These are phyloP conservation scores for Starmera quercuum DNA, from an alignment of 805 yeast species.

Conservation along the genomic window DNA sequence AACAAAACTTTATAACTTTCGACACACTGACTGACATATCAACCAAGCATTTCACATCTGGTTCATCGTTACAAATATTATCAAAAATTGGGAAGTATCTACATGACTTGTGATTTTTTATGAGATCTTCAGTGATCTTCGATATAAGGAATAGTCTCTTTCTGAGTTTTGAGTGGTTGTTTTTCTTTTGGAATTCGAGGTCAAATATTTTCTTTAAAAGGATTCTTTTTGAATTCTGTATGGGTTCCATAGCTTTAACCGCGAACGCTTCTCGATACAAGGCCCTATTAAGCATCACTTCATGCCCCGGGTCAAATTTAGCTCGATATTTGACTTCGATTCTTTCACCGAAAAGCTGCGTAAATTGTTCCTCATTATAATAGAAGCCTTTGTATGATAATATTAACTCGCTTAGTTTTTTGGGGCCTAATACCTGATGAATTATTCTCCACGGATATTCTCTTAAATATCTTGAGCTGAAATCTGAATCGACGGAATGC, in stretches of 20 bases:
- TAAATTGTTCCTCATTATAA: not conserved
- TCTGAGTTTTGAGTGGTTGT: not conserved
- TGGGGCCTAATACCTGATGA: constrained; percentile 6
- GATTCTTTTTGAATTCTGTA: not conserved
- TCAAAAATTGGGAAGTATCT: constrained; percentile 30
- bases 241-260: not conserved
- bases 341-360: constrained; percentile 14
- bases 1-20: constrained; percentile 34
- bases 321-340: not conserved
- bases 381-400: constrained; percentile 8
- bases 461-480: constrained; percentile 34
- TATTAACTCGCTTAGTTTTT: constrained; percentile 6
- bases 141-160: not conserved
- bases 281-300: constrained; percentile 1
- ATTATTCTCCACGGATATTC: constrained; percentile 33
- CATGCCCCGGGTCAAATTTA: constrained; percentile 8
- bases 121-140: too few species aligned
- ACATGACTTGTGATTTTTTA: constrained; percentile 27
- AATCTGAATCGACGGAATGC: constrained; percentile 27
- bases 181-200: not conserved
- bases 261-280: not conserved
- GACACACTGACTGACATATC: constrained; percentile 23
- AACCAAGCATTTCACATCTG: constrained; percentile 18
- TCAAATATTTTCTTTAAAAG: not conserved
- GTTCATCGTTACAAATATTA: constrained; percentile 22